phyloP scores from a whole-genome alignment of 139 green algal species.

The Nannochloris sp. region DNA sequence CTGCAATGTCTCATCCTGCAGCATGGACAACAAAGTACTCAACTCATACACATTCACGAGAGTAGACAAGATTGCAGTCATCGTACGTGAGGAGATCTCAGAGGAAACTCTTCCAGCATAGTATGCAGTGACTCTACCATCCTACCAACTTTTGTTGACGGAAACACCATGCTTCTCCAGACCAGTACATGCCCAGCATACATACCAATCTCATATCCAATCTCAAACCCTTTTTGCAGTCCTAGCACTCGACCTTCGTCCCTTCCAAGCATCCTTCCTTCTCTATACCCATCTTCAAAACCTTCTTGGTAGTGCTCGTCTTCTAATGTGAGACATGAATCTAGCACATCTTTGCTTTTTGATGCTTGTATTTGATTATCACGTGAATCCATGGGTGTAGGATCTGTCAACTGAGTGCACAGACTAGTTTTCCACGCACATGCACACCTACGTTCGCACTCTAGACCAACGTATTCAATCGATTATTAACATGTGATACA shows the following conservation, averaged over 20 bases:
- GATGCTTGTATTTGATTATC: no score
- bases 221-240: slow-evolving; percentile 66
- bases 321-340: background rate
- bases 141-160: slow-evolving; percentile 6
- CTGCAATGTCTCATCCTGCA: no score
- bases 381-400: no score
- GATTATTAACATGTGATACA: background rate
- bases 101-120: no score
- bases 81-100: no score
- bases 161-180: slow-evolving; percentile 22
- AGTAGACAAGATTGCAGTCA: no score
- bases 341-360: background rate
- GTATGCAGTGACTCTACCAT: no score
- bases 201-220: slow-evolving; percentile 64
- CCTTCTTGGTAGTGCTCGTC: no score
- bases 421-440: background rate
- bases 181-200: slow-evolving; percentile 47
- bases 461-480: background rate
- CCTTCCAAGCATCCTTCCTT: background rate
- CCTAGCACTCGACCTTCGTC: slow-evolving; percentile 52
- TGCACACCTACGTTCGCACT: background rate
- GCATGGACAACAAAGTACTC: no score
- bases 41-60: no score
- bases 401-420: no score
- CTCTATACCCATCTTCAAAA: background rate